Evolutionary conservation across 371 early-diverging fungal genomes (phyloP).

Genomic region (Capniomyces stellatus): DNA sequence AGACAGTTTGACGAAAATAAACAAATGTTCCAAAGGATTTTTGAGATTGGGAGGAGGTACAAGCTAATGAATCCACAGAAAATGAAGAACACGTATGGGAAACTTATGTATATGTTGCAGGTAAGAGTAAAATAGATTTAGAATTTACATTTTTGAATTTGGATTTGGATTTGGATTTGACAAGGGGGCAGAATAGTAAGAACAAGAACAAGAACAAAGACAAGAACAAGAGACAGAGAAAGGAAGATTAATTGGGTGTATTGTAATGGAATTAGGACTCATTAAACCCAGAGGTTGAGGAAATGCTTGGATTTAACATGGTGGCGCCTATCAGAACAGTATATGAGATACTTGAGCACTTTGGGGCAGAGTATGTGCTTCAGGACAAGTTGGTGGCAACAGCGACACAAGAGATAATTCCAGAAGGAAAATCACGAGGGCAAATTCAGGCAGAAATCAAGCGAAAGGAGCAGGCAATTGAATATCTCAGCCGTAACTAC

Average conservation of each 20-base stretch:
- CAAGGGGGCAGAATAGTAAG: no score
- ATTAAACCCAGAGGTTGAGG: slow-evolving; percentile 66
- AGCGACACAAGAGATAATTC: slow-evolving; percentile 80
- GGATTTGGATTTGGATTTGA: no score
- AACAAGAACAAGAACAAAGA: not conserved
- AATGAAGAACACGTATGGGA: slow-evolving; percentile 88
- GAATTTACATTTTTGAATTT: no score
- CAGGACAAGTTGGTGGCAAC: slow-evolving; percentile 55
- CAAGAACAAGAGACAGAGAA: no score
- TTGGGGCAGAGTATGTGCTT: slow-evolving; percentile 43
- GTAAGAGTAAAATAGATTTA: not conserved
- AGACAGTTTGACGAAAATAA: slow-evolving; percentile 68
- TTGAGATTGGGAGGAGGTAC: slow-evolving; percentile 89
- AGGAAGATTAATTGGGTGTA: not conserved
- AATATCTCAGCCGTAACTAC: slow-evolving; percentile 59
- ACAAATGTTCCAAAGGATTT: slow-evolving; percentile 73
- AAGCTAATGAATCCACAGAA: slow-evolving; percentile 97
- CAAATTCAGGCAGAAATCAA: slow-evolving; percentile 72
- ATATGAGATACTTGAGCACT: slow-evolving; percentile 44
- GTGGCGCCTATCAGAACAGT: slow-evolving; percentile 79
- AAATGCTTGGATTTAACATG: slow-evolving; percentile 63
- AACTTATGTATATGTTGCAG: slow-evolving; percentile 77
- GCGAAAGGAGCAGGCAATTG: slow-evolving; percentile 80
- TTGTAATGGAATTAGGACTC: slow-evolving; percentile 35
- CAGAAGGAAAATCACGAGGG: slow-evolving; percentile 55